phyloP scores from a whole-genome alignment of 192 early-diverging fungal genomes.

The Umbelopsis vinacea region DNA sequence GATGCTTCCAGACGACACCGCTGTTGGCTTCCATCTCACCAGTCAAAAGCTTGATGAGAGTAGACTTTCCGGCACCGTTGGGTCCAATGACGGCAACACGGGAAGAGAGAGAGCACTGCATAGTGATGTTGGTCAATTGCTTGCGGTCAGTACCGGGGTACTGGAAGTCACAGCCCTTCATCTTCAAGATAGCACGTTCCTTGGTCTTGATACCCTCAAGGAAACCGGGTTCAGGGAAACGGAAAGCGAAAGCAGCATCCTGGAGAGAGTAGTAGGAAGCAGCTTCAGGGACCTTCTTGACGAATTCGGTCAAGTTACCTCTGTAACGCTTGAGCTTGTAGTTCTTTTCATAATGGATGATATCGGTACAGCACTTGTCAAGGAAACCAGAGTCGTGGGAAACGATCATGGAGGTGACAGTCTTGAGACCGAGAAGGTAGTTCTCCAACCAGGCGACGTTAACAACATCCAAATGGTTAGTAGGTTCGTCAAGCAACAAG shows the following conservation, averaged over 20 bases:
- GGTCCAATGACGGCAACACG: constrained; percentile 82
- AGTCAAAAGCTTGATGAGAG: constrained; percentile 74
- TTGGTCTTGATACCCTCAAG: constrained; percentile 75
- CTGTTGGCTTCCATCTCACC: constrained; percentile 74
- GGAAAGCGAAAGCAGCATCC: constrained; percentile 64
- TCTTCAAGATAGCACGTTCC: constrained; percentile 79
- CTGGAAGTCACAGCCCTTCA: constrained; percentile 69
- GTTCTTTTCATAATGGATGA: constrained; percentile 83
- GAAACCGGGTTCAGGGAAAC: constrained; percentile 76
- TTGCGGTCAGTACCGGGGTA: constrained; percentile 70
- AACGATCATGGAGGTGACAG: constrained; percentile 84
- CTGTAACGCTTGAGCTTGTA: constrained; percentile 78
- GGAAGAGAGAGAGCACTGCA: constrained; percentile 71
- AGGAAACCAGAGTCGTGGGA: constrained; percentile 89
- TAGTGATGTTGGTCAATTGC: constrained; percentile 64
- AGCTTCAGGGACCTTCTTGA: constrained; percentile 76
- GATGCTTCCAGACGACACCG: constrained; percentile 82
- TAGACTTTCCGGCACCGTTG: constrained; percentile 78
- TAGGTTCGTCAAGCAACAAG: constrained; percentile 84
- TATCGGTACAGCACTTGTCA: constrained; percentile 78
- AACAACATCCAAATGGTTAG: constrained; percentile 82
- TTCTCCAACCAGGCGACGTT: constrained; percentile 65
- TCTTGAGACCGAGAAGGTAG: constrained; percentile 71
- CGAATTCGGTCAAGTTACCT: constrained; percentile 82
- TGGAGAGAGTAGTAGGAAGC: constrained; percentile 77